A percentile compares a stretch with the other conserved stretches of the same genome.
These are phyloP conservation scores for Hordeum marinum DNA, from an alignment of 176 grass and related monocot species.

Conservation along the genomic window DNA sequence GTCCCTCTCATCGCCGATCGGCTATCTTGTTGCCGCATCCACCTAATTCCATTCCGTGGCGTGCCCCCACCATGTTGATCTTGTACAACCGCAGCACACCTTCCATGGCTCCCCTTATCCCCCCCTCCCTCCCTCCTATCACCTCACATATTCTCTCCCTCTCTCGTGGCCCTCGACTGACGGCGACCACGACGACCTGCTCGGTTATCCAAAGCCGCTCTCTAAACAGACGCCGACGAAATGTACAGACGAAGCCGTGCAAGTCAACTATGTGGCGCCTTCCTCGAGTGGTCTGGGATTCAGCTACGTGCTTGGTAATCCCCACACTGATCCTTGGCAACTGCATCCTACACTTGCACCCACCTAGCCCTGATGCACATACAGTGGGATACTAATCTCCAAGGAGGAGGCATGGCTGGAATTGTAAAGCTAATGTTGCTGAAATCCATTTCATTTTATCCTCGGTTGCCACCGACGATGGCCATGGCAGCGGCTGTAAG, in stretches of 20 bases:
- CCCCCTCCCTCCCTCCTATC: conserved; percentile 14
- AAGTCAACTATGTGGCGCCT: background rate
- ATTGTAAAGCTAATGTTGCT: background rate
- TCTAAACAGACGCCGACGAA: background rate
- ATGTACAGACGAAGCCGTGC: background rate
- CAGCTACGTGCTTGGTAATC: background rate
- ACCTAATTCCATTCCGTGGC: conserved; percentile 38
- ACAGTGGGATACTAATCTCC: background rate
- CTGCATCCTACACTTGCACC: background rate
- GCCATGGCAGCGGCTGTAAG: background rate
- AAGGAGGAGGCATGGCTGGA: background rate
- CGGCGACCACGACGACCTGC: conserved; percentile 12
- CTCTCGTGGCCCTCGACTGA: conserved; percentile 19
- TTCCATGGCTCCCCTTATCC: conserved; percentile 45
- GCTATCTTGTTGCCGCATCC: conserved; percentile 74
- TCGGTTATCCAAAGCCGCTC: background rate
- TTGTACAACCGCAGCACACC: conserved; percentile 38
- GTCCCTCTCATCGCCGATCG: background rate
- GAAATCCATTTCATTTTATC: background rate
- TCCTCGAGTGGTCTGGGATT: background rate
- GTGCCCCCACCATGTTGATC: conserved; percentile 28
- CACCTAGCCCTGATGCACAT: background rate
- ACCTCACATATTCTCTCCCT: conserved; percentile 34
- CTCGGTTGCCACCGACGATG: background rate
- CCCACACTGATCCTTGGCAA: background rate